phyloP scores from a whole-genome alignment of 805 yeast genomes.

The Hanseniaspora taiwanica region DNA sequence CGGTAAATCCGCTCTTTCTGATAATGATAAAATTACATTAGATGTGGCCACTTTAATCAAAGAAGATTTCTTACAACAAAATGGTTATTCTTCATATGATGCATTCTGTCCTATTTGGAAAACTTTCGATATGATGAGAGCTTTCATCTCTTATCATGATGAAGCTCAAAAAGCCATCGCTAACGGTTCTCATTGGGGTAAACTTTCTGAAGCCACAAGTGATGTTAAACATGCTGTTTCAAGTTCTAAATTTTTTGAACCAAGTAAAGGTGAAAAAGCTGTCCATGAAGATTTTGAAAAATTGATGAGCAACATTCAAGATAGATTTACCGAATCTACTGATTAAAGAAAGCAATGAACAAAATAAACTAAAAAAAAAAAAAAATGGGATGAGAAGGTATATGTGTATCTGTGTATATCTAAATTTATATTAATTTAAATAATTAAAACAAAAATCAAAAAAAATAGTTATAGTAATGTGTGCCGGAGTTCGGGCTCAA shows the following conservation, averaged over 20 bases:
- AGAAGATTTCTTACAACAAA: slow-evolving; percentile 98
- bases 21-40: slow-evolving; percentile 89
- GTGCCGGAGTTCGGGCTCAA: no score
- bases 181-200: slow-evolving; percentile 87
- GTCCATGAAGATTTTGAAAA: slow-evolving; percentile 66
- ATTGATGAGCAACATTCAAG: slow-evolving; percentile 62
- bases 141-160: slow-evolving; percentile 80
- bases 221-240: slow-evolving; percentile 91
- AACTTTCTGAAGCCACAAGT: slow-evolving; percentile 74
- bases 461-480: no score
- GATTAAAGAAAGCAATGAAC: no score
- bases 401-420: no score
- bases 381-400: not conserved
- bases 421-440: no score
- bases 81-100: slow-evolving; percentile 96
- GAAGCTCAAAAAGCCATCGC: slow-evolving; percentile 97
- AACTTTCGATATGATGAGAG: slow-evolving; percentile 95
- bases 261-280: slow-evolving; percentile 76
- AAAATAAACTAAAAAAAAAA: no score
- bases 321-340: slow-evolving; percentile 89
- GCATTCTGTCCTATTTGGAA: slow-evolving; percentile 99
- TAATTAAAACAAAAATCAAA: no score
- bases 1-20: slow-evolving; percentile 95
- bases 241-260: slow-evolving; percentile 91
- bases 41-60: slow-evolving; percentile 86